Conservation (phyloP, 1,139 yeast species). For the Zygotorulaspora mrakii region DNA sequence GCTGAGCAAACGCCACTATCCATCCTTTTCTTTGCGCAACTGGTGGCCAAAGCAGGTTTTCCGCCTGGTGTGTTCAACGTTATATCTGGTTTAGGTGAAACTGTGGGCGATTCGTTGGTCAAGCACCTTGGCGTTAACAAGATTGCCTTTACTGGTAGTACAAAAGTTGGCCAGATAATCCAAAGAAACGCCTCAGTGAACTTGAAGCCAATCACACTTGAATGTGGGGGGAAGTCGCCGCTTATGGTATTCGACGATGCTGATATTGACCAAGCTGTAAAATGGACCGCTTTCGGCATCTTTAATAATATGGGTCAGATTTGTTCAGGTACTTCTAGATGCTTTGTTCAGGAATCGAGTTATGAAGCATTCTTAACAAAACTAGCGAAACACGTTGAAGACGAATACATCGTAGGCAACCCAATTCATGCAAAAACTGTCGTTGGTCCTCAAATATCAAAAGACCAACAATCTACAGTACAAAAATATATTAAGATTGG, state of each 20-base stretch:
- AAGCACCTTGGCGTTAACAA: constrained; percentile 61
- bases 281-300: constrained; percentile 46
- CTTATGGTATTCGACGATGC: constrained; percentile 59
- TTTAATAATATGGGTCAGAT: constrained; percentile 68
- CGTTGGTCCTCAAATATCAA: constrained; percentile 67
- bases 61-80: constrained; percentile 80
- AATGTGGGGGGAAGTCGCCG: constrained; percentile 67
- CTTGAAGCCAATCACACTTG: constrained; percentile 74
- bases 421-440: constrained; percentile 63
- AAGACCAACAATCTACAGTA: constrained; percentile 55
- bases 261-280: constrained; percentile 49
- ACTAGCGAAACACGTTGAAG: constrained; percentile 62
- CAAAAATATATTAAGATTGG: constrained; percentile 55
- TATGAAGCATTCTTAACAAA: constrained; percentile 52
- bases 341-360: constrained; percentile 58
- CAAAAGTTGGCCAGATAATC: constrained; percentile 72
- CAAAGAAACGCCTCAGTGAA: constrained; percentile 62
- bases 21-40: constrained; percentile 60
- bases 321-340: constrained; percentile 67
- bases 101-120: constrained; percentile 59
- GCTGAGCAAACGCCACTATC: constrained; percentile 82
- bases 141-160: constrained; percentile 85
- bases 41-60: constrained; percentile 67
- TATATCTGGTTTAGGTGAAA: constrained; percentile 62
- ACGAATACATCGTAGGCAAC: constrained; percentile 66